Evolutionary conservation across 352 stramenopile genomes (phyloP).

Genomic region (Phytopythium mirpurense): DNA sequence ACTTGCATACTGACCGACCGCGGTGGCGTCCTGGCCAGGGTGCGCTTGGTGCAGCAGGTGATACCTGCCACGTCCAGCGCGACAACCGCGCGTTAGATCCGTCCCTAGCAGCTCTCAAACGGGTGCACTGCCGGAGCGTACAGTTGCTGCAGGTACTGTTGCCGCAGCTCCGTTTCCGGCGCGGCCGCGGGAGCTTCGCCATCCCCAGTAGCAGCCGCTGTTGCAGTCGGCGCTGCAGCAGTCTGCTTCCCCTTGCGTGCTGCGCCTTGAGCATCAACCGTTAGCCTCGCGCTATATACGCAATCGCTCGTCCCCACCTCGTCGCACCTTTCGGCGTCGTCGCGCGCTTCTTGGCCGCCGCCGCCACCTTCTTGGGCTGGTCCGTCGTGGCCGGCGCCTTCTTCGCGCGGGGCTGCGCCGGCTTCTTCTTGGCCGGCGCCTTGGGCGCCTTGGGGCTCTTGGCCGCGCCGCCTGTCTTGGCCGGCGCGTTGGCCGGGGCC

Average conservation of each 20-base stretch:
- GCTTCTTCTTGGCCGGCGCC: constrained; percentile 6
- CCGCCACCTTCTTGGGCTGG: constrained; percentile 9
- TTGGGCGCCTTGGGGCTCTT: neutral
- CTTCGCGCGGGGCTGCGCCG: constrained; percentile 13
- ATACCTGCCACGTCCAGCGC: constrained; percentile 3
- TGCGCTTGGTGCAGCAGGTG: constrained; percentile 44
- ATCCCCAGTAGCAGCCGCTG: neutral
- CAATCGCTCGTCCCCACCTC: neutral
- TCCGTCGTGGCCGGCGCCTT: constrained; percentile 14
- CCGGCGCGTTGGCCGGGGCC: neutral
- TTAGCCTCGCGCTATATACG: too few relatives aligned
- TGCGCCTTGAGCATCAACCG: neutral
- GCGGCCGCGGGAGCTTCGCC: neutral
- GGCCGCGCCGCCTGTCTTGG: constrained; percentile 1
- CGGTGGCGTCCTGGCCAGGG: constrained; percentile 41
- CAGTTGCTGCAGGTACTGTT: constrained; percentile 41
- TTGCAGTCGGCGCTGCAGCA: neutral
- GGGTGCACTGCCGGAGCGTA: constrained; percentile 10
- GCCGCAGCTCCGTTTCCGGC: constrained; percentile 21
- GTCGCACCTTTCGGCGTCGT: constrained; percentile 5
- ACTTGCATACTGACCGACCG: constrained; percentile 51
- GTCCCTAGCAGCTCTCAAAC: neutral
- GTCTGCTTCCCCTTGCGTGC: constrained; percentile 8
- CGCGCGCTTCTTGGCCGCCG: constrained; percentile 11
- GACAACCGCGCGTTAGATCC: neutral